Evolutionary conservation across 129 eudicot species (phyloP), one percentile per base, ranked within the genome.

Genomic region (Silybum marianum): DNA sequence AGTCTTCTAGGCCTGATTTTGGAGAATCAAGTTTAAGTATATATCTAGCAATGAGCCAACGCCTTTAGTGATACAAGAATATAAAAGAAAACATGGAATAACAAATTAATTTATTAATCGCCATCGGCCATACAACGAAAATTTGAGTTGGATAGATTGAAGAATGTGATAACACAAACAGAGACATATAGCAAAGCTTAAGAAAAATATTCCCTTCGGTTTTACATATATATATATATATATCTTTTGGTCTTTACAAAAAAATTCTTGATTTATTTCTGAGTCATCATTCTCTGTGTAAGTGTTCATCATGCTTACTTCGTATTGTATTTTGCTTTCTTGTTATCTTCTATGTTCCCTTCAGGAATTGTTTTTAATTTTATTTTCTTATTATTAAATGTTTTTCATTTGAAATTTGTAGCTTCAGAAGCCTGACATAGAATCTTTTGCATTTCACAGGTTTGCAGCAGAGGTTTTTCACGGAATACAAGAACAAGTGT

Each of bases 381-480:
- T 66, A 18, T 28, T 16, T 39, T 10, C 30, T 22, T 81, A 1
- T 13, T 24, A 30, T 46, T 62, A n/a, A 62, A 58, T 72, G 65
- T 42, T 73, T 18, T 73, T 58, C 19, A 14, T 30, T 22, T 24
- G 36, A 24, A 51, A 25, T 76, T 2, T 76, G 4, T 21, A 60
- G 69, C 69, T 19, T 69, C 13, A 19, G 32, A 46, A 21, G 69
- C 66, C 81, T 83, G 86, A 85, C 21, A 46, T 42, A 62, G 36
- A 60, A 48, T 85, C 74, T 77, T 66, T 71, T 65, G 58, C 80
- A 23, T 81, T 22, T 82, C 72, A 81, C 71, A 91, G 96, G 75
- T 91, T 91, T 80, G 96, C 96, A 75, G 93, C 93, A 36, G 96
- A 91, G 81, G 90, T 91, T 66, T 91, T 91, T 78, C 96, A 91